A percentile compares a stretch with the other conserved stretches of the same genome.
Conservation (phyloP, 2,329 filamentous ascomycete species). For the Graphiopsis chlorocephala region DNA sequence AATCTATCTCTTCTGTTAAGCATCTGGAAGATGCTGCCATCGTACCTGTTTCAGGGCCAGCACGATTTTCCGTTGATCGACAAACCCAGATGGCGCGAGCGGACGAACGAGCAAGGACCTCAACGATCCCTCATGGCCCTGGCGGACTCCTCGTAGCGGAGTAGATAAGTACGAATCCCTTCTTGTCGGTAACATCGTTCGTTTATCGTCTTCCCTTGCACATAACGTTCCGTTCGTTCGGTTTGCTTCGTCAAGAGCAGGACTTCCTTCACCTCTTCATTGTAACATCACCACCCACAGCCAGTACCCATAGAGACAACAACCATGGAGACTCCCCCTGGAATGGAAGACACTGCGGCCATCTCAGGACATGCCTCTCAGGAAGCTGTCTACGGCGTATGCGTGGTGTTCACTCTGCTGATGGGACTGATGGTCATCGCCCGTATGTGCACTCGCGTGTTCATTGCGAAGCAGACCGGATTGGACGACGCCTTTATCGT, state of each 20-base stretch:
- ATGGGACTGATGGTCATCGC: constrained; percentile 11
- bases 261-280: neutral
- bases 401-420: constrained; percentile 5
- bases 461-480: constrained; percentile 13
- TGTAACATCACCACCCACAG: neutral
- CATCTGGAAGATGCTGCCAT: constrained; percentile 8
- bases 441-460: constrained; percentile 4
- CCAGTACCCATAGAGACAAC: neutral
- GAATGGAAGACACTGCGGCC: constrained; percentile 4
- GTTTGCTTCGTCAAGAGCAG: neutral
- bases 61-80: constrained; percentile 9
- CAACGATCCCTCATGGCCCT: constrained; percentile 10
- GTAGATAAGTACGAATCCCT: neutral
- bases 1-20: neutral
- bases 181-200: neutral
- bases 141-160: neutral
- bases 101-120: neutral
- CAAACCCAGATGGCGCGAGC: neutral
- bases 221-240: neutral
- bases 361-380: constrained; percentile 10
- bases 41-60: constrained; percentile 11
- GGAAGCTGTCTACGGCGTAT: constrained; percentile 1
- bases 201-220: neutral
- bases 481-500: constrained; percentile 5
- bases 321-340: neutral